A percentile compares a stretch with the other conserved stretches of the same genome.
These are phyloP conservation scores for Yarrowia keelungensis DNA, from an alignment of 805 yeast species.

Conservation along the genomic window DNA sequence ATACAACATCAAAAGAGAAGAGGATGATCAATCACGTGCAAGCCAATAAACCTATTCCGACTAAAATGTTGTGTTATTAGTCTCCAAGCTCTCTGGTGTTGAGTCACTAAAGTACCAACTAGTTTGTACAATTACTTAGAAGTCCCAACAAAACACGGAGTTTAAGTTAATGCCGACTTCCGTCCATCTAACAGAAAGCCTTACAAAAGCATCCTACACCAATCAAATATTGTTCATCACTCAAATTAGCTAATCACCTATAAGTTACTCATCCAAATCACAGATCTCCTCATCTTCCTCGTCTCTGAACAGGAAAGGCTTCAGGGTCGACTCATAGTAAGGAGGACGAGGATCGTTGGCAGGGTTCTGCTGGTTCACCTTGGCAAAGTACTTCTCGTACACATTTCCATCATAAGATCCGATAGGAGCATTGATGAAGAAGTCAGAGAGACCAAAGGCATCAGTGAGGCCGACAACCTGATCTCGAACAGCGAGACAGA, in stretches of 20 bases:
- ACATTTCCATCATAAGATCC: conserved; percentile 84
- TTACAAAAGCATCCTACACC: background rate
- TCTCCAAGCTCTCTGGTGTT: too few relatives aligned
- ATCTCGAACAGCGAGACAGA: conserved; percentile 62
- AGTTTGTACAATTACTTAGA: too few relatives aligned
- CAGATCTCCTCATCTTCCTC: conserved; percentile 43
- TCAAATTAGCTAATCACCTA: background rate
- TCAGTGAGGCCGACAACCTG: conserved; percentile 79
- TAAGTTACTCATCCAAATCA: conserved; percentile 3
- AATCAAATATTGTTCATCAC: background rate
- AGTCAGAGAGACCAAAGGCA: conserved; percentile 78
- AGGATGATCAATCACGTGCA: too few relatives aligned
- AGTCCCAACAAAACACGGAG: too few relatives aligned
- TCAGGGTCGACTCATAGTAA: conserved; percentile 54
- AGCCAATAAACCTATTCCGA: too few relatives aligned
- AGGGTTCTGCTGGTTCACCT: conserved; percentile 61
- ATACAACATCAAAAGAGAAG: too few relatives aligned
- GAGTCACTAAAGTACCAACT: too few relatives aligned
- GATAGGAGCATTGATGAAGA: conserved; percentile 76
- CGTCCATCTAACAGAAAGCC: too few relatives aligned
- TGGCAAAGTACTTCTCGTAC: conserved; percentile 74
- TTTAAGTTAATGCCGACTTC: too few relatives aligned
- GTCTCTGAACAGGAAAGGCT: conserved; percentile 50
- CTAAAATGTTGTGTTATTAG: too few relatives aligned
- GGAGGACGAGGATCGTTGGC: conserved; percentile 60